These are phyloP conservation scores for Paecilomyces fulvus DNA, from an alignment of 2,329 filamentous ascomycete genomes.

Conservation along the genomic window DNA sequence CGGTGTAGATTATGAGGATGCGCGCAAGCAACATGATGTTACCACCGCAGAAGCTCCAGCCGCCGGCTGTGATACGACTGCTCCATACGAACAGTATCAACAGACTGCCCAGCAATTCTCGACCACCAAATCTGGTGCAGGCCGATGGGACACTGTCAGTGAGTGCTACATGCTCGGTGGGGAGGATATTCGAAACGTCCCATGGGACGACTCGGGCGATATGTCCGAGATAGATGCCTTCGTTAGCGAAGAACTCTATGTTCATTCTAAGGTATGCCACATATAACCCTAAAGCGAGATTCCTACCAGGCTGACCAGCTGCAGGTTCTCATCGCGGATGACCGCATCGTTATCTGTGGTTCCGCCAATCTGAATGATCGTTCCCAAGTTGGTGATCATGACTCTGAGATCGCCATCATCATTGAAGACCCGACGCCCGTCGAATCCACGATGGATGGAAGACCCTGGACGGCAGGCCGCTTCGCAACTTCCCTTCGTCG, in stretches of 20 bases:
- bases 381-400: slow-evolving; percentile 76
- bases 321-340: slow-evolving; percentile 68
- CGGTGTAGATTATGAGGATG: slow-evolving; percentile 38
- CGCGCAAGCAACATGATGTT: slow-evolving; percentile 35
- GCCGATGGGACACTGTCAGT: slow-evolving; percentile 67
- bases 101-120: slow-evolving; percentile 47
- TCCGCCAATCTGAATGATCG: slow-evolving; percentile 90
- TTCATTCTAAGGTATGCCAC: slow-evolving; percentile 44
- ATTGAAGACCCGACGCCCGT: slow-evolving; percentile 74
- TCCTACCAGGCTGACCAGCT: slow-evolving; percentile 8
- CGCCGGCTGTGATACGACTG: slow-evolving; percentile 31
- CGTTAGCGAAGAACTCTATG: slow-evolving; percentile 55
- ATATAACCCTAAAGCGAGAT: background rate
- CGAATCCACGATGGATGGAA: slow-evolving; percentile 67
- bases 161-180: slow-evolving; percentile 77
- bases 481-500: slow-evolving; percentile 74
- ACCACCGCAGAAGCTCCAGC: slow-evolving; percentile 31
- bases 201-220: slow-evolving; percentile 48
- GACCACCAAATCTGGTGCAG: slow-evolving; percentile 32
- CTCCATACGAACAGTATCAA: slow-evolving; percentile 62
- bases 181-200: slow-evolving; percentile 57
- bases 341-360: slow-evolving; percentile 74
- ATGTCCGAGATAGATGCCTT: slow-evolving; percentile 53
- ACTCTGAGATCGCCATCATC: slow-evolving; percentile 83
- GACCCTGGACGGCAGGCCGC: slow-evolving; percentile 67